phyloP scores from a whole-genome alignment of 1,284 basidiomycete species.

The Clitocybe nebularis region DNA sequence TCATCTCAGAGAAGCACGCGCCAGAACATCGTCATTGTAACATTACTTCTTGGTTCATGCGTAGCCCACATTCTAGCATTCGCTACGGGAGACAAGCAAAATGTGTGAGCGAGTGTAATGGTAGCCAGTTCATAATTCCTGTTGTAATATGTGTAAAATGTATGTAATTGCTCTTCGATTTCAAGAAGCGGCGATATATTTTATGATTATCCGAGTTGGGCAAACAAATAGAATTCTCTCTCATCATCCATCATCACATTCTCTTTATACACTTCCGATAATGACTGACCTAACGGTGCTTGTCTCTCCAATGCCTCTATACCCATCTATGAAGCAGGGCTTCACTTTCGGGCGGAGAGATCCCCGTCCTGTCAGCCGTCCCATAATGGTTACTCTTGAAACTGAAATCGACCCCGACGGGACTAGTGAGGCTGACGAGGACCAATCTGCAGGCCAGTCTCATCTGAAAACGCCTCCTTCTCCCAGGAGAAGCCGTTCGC shows the following conservation, averaged over 20 bases:
- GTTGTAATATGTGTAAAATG: too few species aligned
- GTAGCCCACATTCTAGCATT: too few species aligned
- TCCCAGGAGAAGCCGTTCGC: slow-evolving; percentile 22
- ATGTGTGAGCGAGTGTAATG: too few species aligned
- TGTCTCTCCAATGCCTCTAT: slow-evolving; percentile 25
- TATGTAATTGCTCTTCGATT: too few species aligned
- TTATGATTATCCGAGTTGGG: too few species aligned
- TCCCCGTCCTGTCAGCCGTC: slow-evolving; percentile 23
- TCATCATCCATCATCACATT: too few species aligned
- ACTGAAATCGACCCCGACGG: slow-evolving; percentile 29
- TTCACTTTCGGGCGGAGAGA: slow-evolving; percentile 29
- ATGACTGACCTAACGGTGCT: slow-evolving; percentile 1
- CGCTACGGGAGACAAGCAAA: too few species aligned
- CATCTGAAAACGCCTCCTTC: slow-evolving; percentile 11
- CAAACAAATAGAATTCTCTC: background rate
- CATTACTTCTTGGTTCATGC: too few species aligned
- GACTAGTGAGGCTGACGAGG: slow-evolving; percentile 12
- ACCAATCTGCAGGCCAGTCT: slow-evolving; percentile 11
- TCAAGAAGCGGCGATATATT: too few species aligned
- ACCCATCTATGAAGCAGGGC: slow-evolving; percentile 25
- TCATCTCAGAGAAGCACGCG: too few species aligned
- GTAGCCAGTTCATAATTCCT: too few species aligned
- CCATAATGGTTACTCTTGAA: slow-evolving; percentile 51
- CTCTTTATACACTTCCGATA: background rate
- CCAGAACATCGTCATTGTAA: too few species aligned